Percentiles rank a stretch among this genome's conserved stretches.
phyloP scores from a whole-genome alignment of 202 grass and related monocot species.

The Elaeis oleifera region DNA sequence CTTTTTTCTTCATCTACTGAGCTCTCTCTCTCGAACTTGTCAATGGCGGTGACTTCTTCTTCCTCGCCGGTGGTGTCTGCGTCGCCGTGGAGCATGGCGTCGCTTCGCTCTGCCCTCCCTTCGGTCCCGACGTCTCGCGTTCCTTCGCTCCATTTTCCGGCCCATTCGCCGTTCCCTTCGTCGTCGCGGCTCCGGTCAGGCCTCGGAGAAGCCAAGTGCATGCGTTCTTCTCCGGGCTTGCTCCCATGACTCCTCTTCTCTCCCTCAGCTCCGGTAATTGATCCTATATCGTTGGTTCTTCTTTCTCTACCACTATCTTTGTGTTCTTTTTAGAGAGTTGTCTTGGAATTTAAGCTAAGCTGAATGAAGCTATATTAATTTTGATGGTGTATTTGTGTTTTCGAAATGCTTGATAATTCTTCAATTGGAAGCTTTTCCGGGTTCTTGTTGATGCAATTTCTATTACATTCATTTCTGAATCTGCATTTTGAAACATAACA shows the following conservation, averaged over 20 bases:
- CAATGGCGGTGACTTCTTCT: slow-evolving; percentile 37
- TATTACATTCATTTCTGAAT: too few relatives aligned
- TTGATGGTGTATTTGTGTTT: too few relatives aligned
- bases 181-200: slow-evolving; percentile 24
- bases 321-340: background rate
- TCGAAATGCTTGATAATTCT: too few relatives aligned
- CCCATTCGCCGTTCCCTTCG: background rate
- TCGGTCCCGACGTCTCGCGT: slow-evolving; percentile 14
- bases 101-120: slow-evolving; percentile 25
- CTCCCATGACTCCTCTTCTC: slow-evolving; percentile 22
- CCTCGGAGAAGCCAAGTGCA: slow-evolving; percentile 17
- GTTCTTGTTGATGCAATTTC: too few relatives aligned
- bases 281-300: background rate
- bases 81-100: slow-evolving; percentile 45
- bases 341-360: too few relatives aligned
- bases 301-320: background rate
- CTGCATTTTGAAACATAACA: too few relatives aligned
- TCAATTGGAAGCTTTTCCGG: too few relatives aligned
- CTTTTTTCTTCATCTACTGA: too few relatives aligned
- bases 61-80: slow-evolving; percentile 19
- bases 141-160: background rate
- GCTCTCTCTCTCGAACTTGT: too few relatives aligned
- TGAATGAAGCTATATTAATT: too few relatives aligned
- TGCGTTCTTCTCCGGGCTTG: slow-evolving; percentile 44
- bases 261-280: background rate